Evolutionary conservation across 2,329 filamentous ascomycete species (phyloP), one percentile per base, ranked within the genome.

Genomic region (Ramichloridium luteum): DNA sequence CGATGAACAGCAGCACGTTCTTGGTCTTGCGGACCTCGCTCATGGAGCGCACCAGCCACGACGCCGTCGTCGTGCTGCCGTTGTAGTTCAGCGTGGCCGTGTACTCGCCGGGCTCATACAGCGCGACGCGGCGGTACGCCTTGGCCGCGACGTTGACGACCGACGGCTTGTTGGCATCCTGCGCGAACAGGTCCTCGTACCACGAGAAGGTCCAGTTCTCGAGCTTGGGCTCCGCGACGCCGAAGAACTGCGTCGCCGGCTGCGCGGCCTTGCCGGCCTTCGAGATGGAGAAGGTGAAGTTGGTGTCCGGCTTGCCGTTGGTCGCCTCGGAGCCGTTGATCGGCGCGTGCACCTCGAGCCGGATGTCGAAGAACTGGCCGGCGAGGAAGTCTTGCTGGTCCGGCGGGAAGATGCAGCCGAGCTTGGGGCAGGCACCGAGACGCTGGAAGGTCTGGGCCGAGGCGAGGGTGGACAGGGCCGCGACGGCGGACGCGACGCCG

Each of bases 171-270:
- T 71, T 60, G 3, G 73, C 74, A 46, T 86, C 81, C 49, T 75
- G 62, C 16, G 82, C 82, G 51, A 83, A 92, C 15, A 84, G 69
- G 48, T 92, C 70, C 67, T 41, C 41, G 37, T 72, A 88, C 79
- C 80, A 90, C n/a, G 67, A 68, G 52, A 90, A 90, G 43, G 75
- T 70, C 83, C 83, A 92, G 41, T 66, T 76, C 65, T 92, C 83
- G 11, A 90, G 60, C 53, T 72, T 58, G 13, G 82, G 77, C 53
- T 88, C 80, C 2, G 68, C 48, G 20, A 79, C 50, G n/a, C 65
- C 64, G 60, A 90, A 88, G 59, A 72, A 85, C 25, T 73, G 60
- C 11, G 74, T 63, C 25, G 75, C 72, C 35, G 66, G 59, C 50
- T 71, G 59, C 15, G 69, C 53, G 36, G 60, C 51, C 30, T 57